Conservation (phyloP, 495 filamentous ascomycete species). For the Hypoxylon cercidicola region DNA sequence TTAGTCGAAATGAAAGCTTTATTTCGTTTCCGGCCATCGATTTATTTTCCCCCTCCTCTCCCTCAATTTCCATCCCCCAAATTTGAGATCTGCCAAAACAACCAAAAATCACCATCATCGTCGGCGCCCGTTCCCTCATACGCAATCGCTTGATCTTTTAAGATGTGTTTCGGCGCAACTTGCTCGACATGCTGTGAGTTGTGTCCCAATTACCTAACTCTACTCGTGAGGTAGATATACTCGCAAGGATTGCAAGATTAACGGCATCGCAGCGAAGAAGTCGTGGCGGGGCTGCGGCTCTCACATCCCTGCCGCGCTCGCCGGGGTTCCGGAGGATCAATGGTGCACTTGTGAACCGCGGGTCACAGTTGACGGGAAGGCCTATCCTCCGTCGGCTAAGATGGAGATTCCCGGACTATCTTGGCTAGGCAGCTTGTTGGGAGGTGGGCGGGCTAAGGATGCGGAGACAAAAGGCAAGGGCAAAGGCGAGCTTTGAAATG, state of each 20-base stretch:
- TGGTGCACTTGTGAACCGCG: slow-evolving; percentile 71
- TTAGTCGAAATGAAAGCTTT: not conserved
- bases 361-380: slow-evolving; percentile 66
- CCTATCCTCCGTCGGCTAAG: slow-evolving; percentile 69
- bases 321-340: slow-evolving; percentile 62
- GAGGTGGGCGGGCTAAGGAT: slow-evolving; percentile 25
- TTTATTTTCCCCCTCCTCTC: slow-evolving; percentile 7
- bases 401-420: slow-evolving; percentile 43
- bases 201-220: not conserved
- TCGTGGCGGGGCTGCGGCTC: slow-evolving; percentile 74
- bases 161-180: slow-evolving; percentile 53
- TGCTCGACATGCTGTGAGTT: slow-evolving; percentile 54
- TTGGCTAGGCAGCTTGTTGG: slow-evolving; percentile 41
- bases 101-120: slow-evolving; percentile 7
- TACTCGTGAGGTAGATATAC: not conserved
- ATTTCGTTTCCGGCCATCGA: not conserved
- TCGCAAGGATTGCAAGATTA: slow-evolving; percentile 1
- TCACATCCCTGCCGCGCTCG: slow-evolving; percentile 71
- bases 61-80: not conserved
- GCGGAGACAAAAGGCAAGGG: slow-evolving; percentile 29
- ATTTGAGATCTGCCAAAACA: slow-evolving; percentile 10
- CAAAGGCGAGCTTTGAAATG: slow-evolving; percentile 38
- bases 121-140: slow-evolving; percentile 5
- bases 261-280: slow-evolving; percentile 62
- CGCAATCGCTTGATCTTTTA: slow-evolving; percentile 17